These are phyloP conservation scores for Rhizophora mangle DNA, from an alignment of 345 rosid species.

Conservation along the genomic window DNA sequence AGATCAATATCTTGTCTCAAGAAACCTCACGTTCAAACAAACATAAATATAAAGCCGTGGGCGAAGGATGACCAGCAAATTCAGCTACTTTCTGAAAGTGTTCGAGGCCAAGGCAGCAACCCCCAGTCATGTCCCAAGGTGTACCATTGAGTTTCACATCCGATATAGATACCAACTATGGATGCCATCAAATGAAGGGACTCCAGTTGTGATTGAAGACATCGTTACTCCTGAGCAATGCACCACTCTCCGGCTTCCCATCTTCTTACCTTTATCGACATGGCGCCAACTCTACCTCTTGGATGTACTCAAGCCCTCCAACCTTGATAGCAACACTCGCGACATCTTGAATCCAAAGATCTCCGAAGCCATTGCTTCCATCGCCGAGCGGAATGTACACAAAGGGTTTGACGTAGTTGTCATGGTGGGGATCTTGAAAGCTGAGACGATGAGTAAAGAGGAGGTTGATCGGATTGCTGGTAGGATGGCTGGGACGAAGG, in stretches of 20 bases:
- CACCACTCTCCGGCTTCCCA: conserved; percentile 6
- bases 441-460: not conserved
- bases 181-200: conserved; percentile 5
- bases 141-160: conserved; percentile 6
- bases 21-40: not conserved
- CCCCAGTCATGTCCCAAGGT: not conserved
- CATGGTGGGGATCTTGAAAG: not conserved
- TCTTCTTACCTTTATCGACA: conserved; percentile 4
- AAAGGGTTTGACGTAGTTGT: conserved; percentile 4
- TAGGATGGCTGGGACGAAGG: not conserved
- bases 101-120: not conserved
- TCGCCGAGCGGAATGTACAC: not conserved
- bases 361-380: conserved; percentile 1
- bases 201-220: conserved; percentile 1
- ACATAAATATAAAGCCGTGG: too few relatives aligned
- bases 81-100: not conserved
- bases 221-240: conserved; percentile 2
- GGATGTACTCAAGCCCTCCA: not conserved
- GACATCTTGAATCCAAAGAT: not conserved
- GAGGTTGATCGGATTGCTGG: conserved; percentile 3
- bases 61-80: not conserved
- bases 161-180: conserved; percentile 9
- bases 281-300: conserved; percentile 16
- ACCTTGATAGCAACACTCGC: not conserved
- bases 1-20: too few relatives aligned